A percentile compares a stretch with the other conserved stretches of the same genome.
These are phyloP conservation scores for Alternaria atra DNA, from an alignment of 2,329 filamentous ascomycete genomes.

Conservation along the genomic window DNA sequence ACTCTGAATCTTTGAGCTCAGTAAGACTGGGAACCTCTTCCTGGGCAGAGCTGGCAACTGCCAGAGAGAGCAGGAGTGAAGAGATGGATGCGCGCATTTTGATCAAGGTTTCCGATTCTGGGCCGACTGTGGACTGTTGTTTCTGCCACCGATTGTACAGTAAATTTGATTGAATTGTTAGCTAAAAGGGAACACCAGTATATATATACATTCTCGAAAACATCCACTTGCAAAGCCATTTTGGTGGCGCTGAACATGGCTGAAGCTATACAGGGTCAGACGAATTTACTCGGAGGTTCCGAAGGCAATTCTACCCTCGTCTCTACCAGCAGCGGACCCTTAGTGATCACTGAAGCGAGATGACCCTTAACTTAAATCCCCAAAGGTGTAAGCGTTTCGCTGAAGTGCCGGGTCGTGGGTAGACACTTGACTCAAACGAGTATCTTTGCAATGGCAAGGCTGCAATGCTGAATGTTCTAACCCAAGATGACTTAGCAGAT, in stretches of 20 bases:
- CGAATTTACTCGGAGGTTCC: background rate
- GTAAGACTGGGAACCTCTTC: background rate
- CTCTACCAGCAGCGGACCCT: background rate
- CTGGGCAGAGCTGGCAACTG: background rate
- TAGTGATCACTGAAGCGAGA: background rate
- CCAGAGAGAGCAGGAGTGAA: slow-evolving; percentile 5
- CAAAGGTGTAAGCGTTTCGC: background rate
- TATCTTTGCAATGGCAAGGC: background rate
- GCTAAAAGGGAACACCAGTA: background rate
- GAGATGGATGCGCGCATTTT: background rate
- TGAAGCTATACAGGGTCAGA: background rate
- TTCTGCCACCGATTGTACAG: background rate
- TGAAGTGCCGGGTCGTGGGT: background rate
- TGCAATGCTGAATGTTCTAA: background rate
- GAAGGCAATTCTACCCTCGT: background rate
- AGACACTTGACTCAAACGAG: background rate
- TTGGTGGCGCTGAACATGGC: background rate
- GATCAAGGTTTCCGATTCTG: background rate
- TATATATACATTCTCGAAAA: background rate
- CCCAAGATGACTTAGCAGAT: background rate
- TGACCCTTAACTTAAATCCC: background rate
- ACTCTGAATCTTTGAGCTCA: background rate
- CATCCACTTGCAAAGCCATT: background rate
- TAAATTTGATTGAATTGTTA: background rate
- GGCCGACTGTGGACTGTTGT: background rate